Conservation (phyloP, 495 filamentous ascomycete species). For the Opeltia flavorubescens region DNA sequence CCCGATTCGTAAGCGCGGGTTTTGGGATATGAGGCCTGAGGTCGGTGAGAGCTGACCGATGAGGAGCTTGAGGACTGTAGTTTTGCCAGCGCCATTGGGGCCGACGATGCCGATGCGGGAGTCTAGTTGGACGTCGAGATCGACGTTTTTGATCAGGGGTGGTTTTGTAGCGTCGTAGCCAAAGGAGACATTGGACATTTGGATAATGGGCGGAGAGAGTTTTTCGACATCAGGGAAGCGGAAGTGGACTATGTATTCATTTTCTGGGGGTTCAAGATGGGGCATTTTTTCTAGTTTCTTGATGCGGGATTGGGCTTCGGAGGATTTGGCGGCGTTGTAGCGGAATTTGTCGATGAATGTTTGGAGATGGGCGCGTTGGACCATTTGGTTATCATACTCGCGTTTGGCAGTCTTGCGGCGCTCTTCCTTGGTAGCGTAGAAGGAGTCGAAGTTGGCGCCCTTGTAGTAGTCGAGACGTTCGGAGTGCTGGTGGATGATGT, state of each 20-base stretch:
- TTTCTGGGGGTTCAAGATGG: conserved; percentile 75
- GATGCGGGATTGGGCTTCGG: conserved; percentile 93
- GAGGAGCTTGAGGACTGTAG: conserved; percentile 86
- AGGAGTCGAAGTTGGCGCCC: conserved; percentile 56
- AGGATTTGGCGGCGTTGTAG: conserved; percentile 98
- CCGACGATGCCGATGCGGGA: conserved; percentile 97
- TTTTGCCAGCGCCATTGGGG: conserved; percentile 97
- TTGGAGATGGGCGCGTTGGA: conserved; percentile 75
- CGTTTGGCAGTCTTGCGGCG: conserved; percentile 90
- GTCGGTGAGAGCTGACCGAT: conserved; percentile 72
- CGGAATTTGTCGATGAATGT: conserved; percentile 99
- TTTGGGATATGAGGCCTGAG: conserved; percentile 67
- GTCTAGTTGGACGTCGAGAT: conserved; percentile 94
- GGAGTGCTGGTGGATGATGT: conserved; percentile 98
- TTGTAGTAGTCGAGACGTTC: conserved; percentile 97
- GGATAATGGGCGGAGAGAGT: conserved; percentile 90
- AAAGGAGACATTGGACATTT: conserved; percentile 88
- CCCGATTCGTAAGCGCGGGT: conserved; percentile 76
- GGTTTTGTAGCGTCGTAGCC: conserved; percentile 66
- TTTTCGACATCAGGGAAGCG: conserved; percentile 97
- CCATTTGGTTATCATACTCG: conserved; percentile 99
- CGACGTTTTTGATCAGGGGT: conserved; percentile 68
- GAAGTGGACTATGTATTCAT: conserved; percentile 94
- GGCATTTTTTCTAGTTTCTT: conserved; percentile 99
- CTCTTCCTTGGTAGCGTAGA: conserved; percentile 97